Percentiles rank a stretch among this genome's conserved stretches.
Evolutionary conservation across 1,284 basidiomycete genomes (phyloP).

Genomic region (Ganoderma sp.): DNA sequence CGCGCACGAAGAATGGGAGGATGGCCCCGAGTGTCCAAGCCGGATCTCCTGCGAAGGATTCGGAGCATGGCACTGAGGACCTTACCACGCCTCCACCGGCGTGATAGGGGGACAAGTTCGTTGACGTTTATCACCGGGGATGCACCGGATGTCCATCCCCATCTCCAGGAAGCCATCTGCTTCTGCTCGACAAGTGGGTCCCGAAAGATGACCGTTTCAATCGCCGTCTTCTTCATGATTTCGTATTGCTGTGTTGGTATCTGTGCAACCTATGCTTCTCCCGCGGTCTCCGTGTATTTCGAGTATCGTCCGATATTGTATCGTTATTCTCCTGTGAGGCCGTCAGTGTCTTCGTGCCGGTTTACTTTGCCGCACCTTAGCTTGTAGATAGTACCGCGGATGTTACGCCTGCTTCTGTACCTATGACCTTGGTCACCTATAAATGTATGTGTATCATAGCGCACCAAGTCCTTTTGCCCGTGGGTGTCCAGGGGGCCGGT

Average conservation of each 20-base stretch:
- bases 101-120: slow-evolving; percentile 1
- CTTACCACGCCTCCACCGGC: slow-evolving; percentile 4
- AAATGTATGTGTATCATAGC: slow-evolving; percentile 18
- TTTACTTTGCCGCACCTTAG: slow-evolving; percentile 3
- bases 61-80: slow-evolving; percentile 20
- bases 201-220: background rate
- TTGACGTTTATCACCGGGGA: background rate
- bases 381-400: background rate
- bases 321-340: slow-evolving; percentile 9
- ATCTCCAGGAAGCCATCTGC: background rate
- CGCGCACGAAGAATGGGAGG: slow-evolving; percentile 40
- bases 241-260: slow-evolving; percentile 1
- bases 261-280: slow-evolving; percentile 6
- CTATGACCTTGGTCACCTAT: background rate
- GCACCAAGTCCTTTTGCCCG: slow-evolving; percentile 5
- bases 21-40: slow-evolving; percentile 3
- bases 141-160: background rate
- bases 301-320: slow-evolving; percentile 11
- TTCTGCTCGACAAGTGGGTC: background rate
- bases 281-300: slow-evolving; percentile 9
- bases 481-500: background rate
- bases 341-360: background rate
- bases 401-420: background rate
- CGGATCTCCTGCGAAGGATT: slow-evolving; percentile 14
- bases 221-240: background rate